Evolutionary conservation across 1,139 yeast genomes (phyloP).

Genomic region (Yamadazyma epiphylla): DNA sequence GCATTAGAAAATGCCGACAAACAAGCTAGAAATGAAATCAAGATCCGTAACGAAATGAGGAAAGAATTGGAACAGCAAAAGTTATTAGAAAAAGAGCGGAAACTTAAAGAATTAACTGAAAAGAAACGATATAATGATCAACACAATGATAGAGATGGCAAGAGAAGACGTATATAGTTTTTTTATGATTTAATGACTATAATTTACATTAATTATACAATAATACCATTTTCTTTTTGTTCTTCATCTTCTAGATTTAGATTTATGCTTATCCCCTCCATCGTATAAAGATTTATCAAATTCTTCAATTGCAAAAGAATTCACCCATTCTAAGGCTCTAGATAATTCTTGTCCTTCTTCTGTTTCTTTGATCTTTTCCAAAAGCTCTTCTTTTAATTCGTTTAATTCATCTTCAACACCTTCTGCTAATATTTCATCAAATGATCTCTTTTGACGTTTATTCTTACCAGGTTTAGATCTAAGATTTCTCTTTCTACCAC

Average conservation of each 20-base stretch:
- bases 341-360: conserved; percentile 37
- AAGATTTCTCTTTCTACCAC: conserved; percentile 15
- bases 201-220: too few relatives aligned
- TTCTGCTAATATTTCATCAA: conserved; percentile 24
- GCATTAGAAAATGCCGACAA: conserved; percentile 77
- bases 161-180: too few relatives aligned
- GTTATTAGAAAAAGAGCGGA: conserved; percentile 50
- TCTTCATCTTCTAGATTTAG: conserved; percentile 19
- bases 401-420: conserved; percentile 20
- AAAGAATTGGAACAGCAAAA: conserved; percentile 45
- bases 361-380: conserved; percentile 24
- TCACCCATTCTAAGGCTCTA: conserved; percentile 59
- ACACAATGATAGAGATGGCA: too few relatives aligned
- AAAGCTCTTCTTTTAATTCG: conserved; percentile 30
- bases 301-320: conserved; percentile 50
- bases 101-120: conserved; percentile 55
- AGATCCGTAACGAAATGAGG: conserved; percentile 53
- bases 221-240: conserved; percentile 7
- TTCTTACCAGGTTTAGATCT: conserved; percentile 10
- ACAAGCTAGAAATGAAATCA: conserved; percentile 68
- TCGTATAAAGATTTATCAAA: conserved; percentile 55
- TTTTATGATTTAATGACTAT: too few relatives aligned
- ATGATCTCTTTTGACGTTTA: conserved; percentile 19
- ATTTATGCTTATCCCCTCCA: conserved; percentile 43
- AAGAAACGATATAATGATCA: conserved; percentile 1